phyloP scores from a whole-genome alignment of 2,329 filamentous ascomycete species.

The Scedosporium boydii region DNA sequence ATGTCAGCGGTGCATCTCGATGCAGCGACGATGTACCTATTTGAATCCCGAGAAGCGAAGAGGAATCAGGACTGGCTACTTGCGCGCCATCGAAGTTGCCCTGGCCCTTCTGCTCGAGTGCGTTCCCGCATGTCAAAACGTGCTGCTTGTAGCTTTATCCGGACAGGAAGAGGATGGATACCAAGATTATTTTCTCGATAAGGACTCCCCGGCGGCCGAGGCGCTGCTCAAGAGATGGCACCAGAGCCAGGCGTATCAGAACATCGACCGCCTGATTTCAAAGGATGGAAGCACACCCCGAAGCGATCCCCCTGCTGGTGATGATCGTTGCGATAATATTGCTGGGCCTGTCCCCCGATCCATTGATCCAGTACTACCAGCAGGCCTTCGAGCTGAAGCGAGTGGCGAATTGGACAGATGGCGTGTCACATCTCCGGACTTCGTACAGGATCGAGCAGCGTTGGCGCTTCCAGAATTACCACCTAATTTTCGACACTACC shows the following conservation, averaged over 20 bases:
- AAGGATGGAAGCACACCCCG: slow-evolving; percentile 24
- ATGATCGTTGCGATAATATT: slow-evolving; percentile 14
- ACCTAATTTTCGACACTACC: slow-evolving; percentile 45
- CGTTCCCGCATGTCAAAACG: slow-evolving; percentile 48
- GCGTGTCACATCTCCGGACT: neutral
- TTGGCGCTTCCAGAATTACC: slow-evolving; percentile 28
- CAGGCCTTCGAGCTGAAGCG: neutral
- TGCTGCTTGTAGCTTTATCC: slow-evolving; percentile 44
- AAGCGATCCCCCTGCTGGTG: slow-evolving; percentile 18
- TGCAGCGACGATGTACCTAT: slow-evolving; percentile 60
- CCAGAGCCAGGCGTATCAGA: slow-evolving; percentile 50
- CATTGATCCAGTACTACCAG: slow-evolving; percentile 4
- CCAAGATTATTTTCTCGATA: slow-evolving; percentile 37
- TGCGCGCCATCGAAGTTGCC: slow-evolving; percentile 61
- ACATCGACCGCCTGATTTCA: slow-evolving; percentile 54
- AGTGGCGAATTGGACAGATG: neutral
- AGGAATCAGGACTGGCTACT: slow-evolving; percentile 72
- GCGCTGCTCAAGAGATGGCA: slow-evolving; percentile 53
- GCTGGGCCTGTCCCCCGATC: slow-evolving; percentile 17
- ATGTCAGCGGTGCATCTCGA: slow-evolving; percentile 56
- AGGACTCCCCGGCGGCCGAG: slow-evolving; percentile 41
- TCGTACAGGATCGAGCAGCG: neutral
- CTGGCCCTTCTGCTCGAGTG: slow-evolving; percentile 58
- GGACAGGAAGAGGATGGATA: slow-evolving; percentile 22
- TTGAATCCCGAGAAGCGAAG: slow-evolving; percentile 65